These are phyloP conservation scores for Sporothrix brasiliensis DNA, from an alignment of 2,329 filamentous ascomycete genomes.

Conservation along the genomic window DNA sequence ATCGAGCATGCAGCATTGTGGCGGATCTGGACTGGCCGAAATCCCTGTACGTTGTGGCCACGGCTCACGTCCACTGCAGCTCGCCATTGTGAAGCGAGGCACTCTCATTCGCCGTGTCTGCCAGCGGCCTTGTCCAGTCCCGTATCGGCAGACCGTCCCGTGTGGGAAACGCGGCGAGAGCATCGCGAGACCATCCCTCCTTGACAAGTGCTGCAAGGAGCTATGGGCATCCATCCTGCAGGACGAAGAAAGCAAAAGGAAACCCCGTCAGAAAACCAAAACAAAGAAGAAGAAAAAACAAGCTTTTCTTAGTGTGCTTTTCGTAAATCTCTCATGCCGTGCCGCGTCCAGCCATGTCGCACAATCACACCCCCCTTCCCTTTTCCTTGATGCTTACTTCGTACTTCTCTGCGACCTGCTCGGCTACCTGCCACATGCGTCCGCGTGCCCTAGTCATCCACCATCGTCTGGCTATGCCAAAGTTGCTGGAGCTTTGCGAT, in stretches of 20 bases:
- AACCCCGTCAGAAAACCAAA: neutral
- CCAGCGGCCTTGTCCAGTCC: neutral
- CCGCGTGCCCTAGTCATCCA: neutral
- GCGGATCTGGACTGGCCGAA: neutral
- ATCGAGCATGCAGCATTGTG: neutral
- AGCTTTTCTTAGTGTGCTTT: conserved; percentile 18
- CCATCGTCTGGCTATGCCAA: conserved; percentile 11
- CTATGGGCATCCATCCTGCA: conserved; percentile 11
- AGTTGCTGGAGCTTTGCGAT: conserved; percentile 18
- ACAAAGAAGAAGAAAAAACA: conserved; percentile 24
- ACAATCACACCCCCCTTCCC: neutral
- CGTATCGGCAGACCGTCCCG: neutral
- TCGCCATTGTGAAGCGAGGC: neutral
- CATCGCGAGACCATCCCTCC: neutral
- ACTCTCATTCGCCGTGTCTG: neutral
- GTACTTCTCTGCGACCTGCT: conserved; percentile 11
- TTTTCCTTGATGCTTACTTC: conserved; percentile 10
- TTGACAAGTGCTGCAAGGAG: neutral
- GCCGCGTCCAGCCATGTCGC: neutral
- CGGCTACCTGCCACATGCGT: conserved; percentile 24
- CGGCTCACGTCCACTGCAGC: neutral
- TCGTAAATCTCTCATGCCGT: conserved; percentile 23
- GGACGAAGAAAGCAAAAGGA: neutral
- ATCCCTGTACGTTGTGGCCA: neutral
- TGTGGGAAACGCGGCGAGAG: neutral